These are phyloP conservation scores for Teunomyces cretensis DNA, from an alignment of 805 yeast genomes.

Conservation along the genomic window DNA sequence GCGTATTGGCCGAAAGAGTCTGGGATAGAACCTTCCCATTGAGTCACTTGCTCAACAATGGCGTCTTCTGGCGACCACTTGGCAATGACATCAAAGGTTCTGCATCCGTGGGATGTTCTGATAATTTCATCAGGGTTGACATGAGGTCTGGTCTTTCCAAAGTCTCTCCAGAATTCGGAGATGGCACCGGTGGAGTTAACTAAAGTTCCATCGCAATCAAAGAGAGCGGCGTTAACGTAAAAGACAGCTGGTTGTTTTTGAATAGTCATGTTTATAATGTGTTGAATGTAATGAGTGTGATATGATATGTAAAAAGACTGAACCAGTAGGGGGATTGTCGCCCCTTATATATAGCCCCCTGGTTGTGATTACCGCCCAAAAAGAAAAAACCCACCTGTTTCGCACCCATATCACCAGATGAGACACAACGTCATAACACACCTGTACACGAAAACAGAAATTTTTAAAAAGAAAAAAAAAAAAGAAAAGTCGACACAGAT, in stretches of 20 bases:
- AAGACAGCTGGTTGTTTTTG: slow-evolving; percentile 42
- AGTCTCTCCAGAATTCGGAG: slow-evolving; percentile 77
- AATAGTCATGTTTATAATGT: slow-evolving; percentile 25
- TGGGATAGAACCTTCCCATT: slow-evolving; percentile 68
- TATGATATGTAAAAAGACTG: no score
- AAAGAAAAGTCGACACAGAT: neutral
- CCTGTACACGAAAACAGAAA: neutral
- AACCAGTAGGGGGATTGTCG: neutral
- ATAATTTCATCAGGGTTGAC: slow-evolving; percentile 70
- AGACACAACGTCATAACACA: neutral
- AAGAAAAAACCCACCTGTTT: slow-evolving; percentile 1
- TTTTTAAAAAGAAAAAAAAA: neutral
- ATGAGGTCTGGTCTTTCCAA: slow-evolving; percentile 65
- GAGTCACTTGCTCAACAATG: slow-evolving; percentile 59
- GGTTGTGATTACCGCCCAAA: neutral
- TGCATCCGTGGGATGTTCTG: slow-evolving; percentile 76
- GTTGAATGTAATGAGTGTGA: neutral
- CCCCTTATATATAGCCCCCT: slow-evolving; percentile 3
- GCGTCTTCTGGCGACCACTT: slow-evolving; percentile 77
- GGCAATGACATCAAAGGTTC: slow-evolving; percentile 76
- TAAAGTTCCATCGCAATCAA: slow-evolving; percentile 87
- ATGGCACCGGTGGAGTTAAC: slow-evolving; percentile 82
- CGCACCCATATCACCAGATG: slow-evolving; percentile 4
- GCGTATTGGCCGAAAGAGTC: slow-evolving; percentile 72
- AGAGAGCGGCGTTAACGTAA: slow-evolving; percentile 52